These are phyloP conservation scores for Saccharomyces hybrid DNA, from an alignment of 1,139 yeast genomes.

Conservation along the genomic window DNA sequence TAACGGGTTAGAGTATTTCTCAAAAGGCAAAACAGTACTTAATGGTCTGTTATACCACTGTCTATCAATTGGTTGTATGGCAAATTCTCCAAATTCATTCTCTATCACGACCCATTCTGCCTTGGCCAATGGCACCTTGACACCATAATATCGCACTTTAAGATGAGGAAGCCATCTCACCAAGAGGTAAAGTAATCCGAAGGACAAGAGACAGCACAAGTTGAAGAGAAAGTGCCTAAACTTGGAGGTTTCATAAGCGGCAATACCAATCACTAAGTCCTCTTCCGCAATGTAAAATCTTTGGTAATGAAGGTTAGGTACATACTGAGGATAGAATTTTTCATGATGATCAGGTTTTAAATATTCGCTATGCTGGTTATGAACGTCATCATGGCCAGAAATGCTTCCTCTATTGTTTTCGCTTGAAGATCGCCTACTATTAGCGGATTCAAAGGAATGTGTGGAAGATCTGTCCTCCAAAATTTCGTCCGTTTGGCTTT, in stretches of 20 bases:
- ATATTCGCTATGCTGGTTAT: constrained; percentile 26
- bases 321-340: constrained; percentile 38
- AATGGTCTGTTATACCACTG: constrained; percentile 61
- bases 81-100: constrained; percentile 84
- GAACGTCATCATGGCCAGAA: constrained; percentile 21
- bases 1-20: constrained; percentile 14
- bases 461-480: constrained; percentile 17
- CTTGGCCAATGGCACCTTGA: constrained; percentile 57
- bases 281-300: constrained; percentile 92
- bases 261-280: constrained; percentile 87
- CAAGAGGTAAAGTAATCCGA: constrained; percentile 66
- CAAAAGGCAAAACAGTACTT: constrained; percentile 50
- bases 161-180: constrained; percentile 82
- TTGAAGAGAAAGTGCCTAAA: constrained; percentile 45
- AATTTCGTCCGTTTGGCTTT: constrained; percentile 25
- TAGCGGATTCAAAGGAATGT: constrained; percentile 9
- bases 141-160: constrained; percentile 62
- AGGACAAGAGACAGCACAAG: constrained; percentile 47
- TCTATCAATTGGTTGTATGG: constrained; percentile 48
- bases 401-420: constrained; percentile 20
- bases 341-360: constrained; percentile 35
- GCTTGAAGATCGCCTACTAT: constrained; percentile 14
- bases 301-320: constrained; percentile 49
- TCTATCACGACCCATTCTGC: constrained; percentile 94
- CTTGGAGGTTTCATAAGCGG: constrained; percentile 64